Evolutionary conservation across 2,329 filamentous ascomycete species (phyloP).

Genomic region (Elsinoe perseae): DNA sequence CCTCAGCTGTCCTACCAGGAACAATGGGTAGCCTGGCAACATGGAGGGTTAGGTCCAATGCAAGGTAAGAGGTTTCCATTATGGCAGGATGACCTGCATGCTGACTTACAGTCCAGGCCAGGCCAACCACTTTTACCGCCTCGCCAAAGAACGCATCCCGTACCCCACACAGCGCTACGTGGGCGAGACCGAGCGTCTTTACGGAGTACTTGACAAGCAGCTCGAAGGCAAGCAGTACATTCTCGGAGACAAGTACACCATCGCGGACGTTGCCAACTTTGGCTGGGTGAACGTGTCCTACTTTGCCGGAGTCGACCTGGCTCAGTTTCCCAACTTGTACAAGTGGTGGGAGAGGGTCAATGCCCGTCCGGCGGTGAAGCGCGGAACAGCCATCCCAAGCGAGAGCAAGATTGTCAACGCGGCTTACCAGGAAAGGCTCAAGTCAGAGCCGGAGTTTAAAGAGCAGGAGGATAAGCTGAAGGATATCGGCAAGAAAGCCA

Average conservation of each 20-base stretch:
- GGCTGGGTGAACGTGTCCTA: conserved; percentile 37
- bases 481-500: conserved; percentile 34
- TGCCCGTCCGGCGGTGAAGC: conserved; percentile 37
- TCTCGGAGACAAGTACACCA: conserved; percentile 40
- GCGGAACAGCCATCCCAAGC: conserved; percentile 32
- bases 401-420: conserved; percentile 37
- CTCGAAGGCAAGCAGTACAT: conserved; percentile 37
- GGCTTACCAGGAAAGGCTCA: conserved; percentile 34
- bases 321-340: conserved; percentile 37
- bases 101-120: conserved; percentile 9
- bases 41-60: conserved; percentile 38
- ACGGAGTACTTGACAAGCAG: conserved; percentile 38
- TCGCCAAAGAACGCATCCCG: conserved; percentile 37
- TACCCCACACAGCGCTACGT: conserved; percentile 39
- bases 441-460: conserved; percentile 43
- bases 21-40: conserved; percentile 55
- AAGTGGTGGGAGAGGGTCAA: conserved; percentile 39
- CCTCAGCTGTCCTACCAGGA: conserved; percentile 43
- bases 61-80: conserved; percentile 27
- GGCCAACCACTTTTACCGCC: conserved; percentile 33
- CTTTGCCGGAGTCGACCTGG: conserved; percentile 36
- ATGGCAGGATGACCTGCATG: background rate
- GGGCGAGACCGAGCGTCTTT: conserved; percentile 41
- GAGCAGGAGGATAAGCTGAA: conserved; percentile 37
- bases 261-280: conserved; percentile 41